phyloP scores from a whole-genome alignment of 2,329 filamentous ascomycete genomes.

The Pseudogymnoascus verrucosus region DNA sequence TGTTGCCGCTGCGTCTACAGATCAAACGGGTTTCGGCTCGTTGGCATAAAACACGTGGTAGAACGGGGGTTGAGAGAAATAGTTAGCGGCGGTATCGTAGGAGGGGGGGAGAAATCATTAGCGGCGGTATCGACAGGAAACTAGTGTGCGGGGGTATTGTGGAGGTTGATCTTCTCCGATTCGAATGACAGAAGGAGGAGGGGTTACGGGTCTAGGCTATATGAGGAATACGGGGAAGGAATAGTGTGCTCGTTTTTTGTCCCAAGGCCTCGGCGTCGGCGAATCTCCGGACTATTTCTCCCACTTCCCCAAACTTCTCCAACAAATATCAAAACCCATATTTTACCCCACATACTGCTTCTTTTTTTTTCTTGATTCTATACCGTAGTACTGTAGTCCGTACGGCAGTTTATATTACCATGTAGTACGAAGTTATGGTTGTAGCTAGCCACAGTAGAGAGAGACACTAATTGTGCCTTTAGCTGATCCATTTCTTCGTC shows the following conservation, averaged over 20 bases:
- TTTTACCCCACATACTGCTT: neutral
- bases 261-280: neutral
- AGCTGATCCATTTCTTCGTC: neutral
- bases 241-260: neutral
- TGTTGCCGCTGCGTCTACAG: neutral
- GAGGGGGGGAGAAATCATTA: neutral
- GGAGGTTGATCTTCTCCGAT: neutral
- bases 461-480: neutral
- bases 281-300: neutral
- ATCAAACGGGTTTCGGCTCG: neutral
- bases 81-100: neutral
- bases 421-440: neutral
- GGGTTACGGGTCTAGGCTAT: neutral
- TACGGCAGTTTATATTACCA: neutral
- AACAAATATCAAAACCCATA: neutral
- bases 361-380: neutral
- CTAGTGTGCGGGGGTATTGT: neutral
- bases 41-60: neutral
- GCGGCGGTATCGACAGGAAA: neutral
- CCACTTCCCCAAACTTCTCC: slow-evolving; percentile 1
- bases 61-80: neutral
- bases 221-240: neutral
- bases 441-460: neutral
- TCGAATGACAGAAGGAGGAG: neutral
- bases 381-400: neutral